A percentile compares a stretch with the other conserved stretches of the same genome.
Conservation (phyloP, 1,284 basidiomycete species). For the Hortiboletus rubellus region DNA sequence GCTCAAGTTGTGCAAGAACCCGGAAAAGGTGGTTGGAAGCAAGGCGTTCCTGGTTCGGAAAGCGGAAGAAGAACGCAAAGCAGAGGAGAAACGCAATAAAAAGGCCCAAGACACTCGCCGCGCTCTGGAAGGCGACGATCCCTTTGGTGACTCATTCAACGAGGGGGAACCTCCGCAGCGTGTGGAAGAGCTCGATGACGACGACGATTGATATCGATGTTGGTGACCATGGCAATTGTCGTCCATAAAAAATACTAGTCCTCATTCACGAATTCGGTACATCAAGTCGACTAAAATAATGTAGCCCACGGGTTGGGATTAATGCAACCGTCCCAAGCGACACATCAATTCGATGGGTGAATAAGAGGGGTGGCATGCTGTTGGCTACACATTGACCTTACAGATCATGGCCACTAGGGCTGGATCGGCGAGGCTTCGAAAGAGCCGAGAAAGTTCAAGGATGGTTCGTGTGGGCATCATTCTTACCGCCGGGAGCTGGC, state of each 20-base stretch:
- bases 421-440: conserved; percentile 60
- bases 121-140: conserved; percentile 55
- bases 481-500: neutral
- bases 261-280: neutral
- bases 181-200: conserved; percentile 52
- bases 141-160: conserved; percentile 59
- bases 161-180: conserved; percentile 31
- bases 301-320: conserved; percentile 25
- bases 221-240: neutral
- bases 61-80: conserved; percentile 62
- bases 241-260: neutral
- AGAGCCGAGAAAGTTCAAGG: conserved; percentile 46
- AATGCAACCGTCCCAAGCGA: conserved; percentile 23
- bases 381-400: conserved; percentile 70
- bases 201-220: conserved; percentile 36
- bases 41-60: conserved; percentile 71
- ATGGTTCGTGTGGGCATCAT: neutral
- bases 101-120: conserved; percentile 61
- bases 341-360: conserved; percentile 20
- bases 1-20: conserved; percentile 86
- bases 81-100: conserved; percentile 61
- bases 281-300: conserved; percentile 11
- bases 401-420: conserved; percentile 41
- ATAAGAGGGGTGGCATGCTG: conserved; percentile 36
- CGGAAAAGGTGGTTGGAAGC: conserved; percentile 87